Percentiles rank a stretch among this genome's conserved stretches.
Conservation (phyloP, 75 land plant genomes). For the Gnetum montanum region DNA sequence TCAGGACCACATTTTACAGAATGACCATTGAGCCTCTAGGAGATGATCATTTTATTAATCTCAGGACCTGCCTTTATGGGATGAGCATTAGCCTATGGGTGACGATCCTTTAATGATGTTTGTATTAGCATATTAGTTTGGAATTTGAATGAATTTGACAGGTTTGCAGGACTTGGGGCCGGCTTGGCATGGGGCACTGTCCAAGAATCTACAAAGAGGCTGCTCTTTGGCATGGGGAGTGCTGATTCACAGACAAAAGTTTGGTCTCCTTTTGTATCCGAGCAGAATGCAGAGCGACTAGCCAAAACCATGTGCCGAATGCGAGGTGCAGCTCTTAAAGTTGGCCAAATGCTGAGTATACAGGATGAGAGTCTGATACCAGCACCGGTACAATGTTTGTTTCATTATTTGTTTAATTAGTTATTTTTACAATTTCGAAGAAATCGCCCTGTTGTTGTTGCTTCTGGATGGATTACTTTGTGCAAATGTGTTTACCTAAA, state of each 20-base stretch:
- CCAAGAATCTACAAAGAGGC: conserved; percentile 82
- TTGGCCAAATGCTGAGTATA: conserved; percentile 98
- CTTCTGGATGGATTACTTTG: too few relatives aligned
- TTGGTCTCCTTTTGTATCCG: conserved; percentile 74
- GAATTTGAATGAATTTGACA: conserved; percentile 17
- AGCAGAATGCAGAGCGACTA: conserved; percentile 88
- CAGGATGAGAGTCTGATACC: conserved; percentile 92
- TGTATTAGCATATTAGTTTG: background rate
- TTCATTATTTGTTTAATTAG: background rate
- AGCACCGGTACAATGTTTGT: conserved; percentile 48
- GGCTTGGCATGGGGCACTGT: conserved; percentile 95
- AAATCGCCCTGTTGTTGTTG: background rate
- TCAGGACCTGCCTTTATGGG: too few relatives aligned
- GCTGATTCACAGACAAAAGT: conserved; percentile 29
- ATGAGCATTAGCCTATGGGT: too few relatives aligned
- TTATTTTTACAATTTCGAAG: background rate
- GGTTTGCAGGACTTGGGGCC: conserved; percentile 97
- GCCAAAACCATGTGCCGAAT: conserved; percentile 90
- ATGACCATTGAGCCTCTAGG: too few relatives aligned
- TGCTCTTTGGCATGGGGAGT: conserved; percentile 49
- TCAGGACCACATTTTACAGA: background rate
- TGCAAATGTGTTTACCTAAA: too few relatives aligned
- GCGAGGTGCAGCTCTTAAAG: conserved; percentile 96
- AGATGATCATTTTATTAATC: background rate
- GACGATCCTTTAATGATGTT: background rate